phyloP scores from a whole-genome alignment of 148 eudicot species.

The Pouteria glomerata region DNA sequence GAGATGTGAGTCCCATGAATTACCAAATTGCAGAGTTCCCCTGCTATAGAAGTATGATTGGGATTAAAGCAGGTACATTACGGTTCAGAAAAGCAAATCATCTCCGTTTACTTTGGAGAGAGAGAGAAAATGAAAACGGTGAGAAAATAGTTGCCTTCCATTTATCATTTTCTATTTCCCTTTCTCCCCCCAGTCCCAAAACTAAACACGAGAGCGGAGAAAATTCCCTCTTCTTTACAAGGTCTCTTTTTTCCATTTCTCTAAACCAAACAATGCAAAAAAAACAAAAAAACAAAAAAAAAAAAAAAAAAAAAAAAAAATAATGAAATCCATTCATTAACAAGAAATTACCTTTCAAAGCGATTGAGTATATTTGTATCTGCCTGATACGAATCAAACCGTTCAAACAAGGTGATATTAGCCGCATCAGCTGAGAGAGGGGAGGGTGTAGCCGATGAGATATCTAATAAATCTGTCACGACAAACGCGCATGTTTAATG shows the following conservation, averaged over 20 bases:
- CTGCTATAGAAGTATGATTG: not conserved
- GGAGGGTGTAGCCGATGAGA: slow-evolving; percentile 9
- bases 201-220: too few relatives aligned
- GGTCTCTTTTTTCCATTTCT: too few relatives aligned
- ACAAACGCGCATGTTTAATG: not conserved
- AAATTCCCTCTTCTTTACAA: too few relatives aligned
- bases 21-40: not conserved
- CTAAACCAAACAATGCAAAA: too few relatives aligned
- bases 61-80: not conserved
- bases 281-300: too few relatives aligned
- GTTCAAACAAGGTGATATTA: slow-evolving; percentile 73
- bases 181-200: too few relatives aligned
- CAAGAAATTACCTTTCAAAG: slow-evolving; percentile 64
- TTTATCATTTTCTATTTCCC: too few relatives aligned
- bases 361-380: slow-evolving; percentile 43
- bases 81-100: not conserved
- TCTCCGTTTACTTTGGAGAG: too few relatives aligned
- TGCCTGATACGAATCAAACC: slow-evolving; percentile 44
- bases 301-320: not conserved
- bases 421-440: slow-evolving; percentile 59
- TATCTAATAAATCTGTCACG: not conserved
- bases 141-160: too few relatives aligned
- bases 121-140: too few relatives aligned
- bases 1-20: not conserved
- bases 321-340: not conserved